Evolutionary conservation across 441 rosid genomes (phyloP).

Genomic region (Adansonia gregorii): DNA sequence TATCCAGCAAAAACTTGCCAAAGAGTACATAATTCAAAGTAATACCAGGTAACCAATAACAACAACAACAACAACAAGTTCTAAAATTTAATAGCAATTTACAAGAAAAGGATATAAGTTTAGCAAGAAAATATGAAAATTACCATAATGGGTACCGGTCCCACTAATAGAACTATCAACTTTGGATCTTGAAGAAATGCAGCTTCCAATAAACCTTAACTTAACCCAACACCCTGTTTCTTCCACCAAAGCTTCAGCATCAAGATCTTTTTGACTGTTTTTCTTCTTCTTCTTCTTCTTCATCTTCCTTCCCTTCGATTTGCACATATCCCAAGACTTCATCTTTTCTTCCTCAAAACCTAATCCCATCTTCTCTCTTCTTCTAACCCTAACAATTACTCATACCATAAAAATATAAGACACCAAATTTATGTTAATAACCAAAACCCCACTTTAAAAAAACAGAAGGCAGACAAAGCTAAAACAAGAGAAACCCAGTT

Average conservation of each 20-base stretch:
- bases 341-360: conserved; percentile 45
- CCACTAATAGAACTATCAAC: conserved; percentile 81
- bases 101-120: conserved; percentile 7
- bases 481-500: conserved; percentile 32
- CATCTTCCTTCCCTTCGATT: conserved; percentile 54
- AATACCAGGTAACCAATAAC: not conserved
- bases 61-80: not conserved
- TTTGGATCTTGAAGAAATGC: conserved; percentile 90
- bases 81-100: not conserved
- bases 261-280: conserved; percentile 30
- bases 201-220: conserved; percentile 74
- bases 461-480: not conserved
- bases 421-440: conserved; percentile 28
- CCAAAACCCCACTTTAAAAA: not conserved
- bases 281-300: conserved; percentile 35
- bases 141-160: conserved; percentile 48
- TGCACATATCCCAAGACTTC: conserved; percentile 47
- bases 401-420: conserved; percentile 39
- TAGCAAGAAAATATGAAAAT: not conserved
- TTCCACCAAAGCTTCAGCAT: conserved; percentile 36
- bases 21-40: not conserved
- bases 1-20: conserved; percentile 8
- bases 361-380: conserved; percentile 43
- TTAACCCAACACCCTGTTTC: conserved; percentile 77
- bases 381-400: conserved; percentile 45